Percentiles rank a stretch among this genome's conserved stretches.
Evolutionary conservation across 768 basidiomycete genomes (phyloP).

Genomic region (Leccinellum albellum): DNA sequence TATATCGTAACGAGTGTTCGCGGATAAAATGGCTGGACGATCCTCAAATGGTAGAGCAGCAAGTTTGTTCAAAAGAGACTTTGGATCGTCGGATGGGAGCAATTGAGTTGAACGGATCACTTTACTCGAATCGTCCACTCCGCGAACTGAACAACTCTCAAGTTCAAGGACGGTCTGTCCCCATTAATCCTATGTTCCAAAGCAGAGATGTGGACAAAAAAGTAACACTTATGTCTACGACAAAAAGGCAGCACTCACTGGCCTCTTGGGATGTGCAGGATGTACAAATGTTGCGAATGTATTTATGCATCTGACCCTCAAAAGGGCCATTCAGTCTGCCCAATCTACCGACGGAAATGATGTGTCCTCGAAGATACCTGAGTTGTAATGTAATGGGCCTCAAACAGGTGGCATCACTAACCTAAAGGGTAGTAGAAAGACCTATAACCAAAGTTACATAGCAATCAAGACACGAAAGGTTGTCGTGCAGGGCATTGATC

Average conservation of each 20-base stretch:
- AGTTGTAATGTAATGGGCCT: constrained; percentile 22
- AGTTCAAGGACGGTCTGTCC: background rate
- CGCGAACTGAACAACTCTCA: constrained; percentile 11
- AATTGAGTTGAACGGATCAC: constrained; percentile 1
- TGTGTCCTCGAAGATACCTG: constrained; percentile 14
- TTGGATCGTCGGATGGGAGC: constrained; percentile 6
- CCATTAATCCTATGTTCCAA: constrained; percentile 8
- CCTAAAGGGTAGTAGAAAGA: constrained; percentile 12
- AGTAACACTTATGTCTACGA: constrained; percentile 1
- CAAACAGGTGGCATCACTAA: constrained; percentile 14
- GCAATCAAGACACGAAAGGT: constrained; percentile 20
- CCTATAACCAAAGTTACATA: constrained; percentile 24
- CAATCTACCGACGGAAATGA: constrained; percentile 11
- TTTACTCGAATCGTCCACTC: constrained; percentile 18
- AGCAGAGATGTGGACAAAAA: constrained; percentile 4
- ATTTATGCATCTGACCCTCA: background rate
- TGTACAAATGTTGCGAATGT: background rate
- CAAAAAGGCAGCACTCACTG: background rate
- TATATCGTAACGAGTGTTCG: background rate
- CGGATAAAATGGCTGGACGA: background rate
- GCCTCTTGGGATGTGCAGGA: background rate
- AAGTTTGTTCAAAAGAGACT: background rate
- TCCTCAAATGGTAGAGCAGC: background rate
- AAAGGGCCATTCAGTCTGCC: constrained; percentile 1
- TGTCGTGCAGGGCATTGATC: constrained; percentile 22